These are phyloP conservation scores for Blastobotrys mokoenaii DNA, from an alignment of 805 yeast genomes.

Conservation along the genomic window DNA sequence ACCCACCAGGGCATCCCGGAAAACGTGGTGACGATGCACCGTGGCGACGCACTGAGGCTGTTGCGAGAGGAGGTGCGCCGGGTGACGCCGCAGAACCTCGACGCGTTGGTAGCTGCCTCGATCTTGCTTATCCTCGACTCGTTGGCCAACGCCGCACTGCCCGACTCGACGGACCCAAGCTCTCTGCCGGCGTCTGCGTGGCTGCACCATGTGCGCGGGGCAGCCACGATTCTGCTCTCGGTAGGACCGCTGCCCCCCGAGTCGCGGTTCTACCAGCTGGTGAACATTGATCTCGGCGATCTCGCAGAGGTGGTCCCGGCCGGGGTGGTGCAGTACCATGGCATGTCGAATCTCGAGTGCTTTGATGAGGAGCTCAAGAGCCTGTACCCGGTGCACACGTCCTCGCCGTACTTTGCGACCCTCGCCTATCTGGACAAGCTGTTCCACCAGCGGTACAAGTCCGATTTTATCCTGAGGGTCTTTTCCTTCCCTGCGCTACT, in stretches of 20 bases:
- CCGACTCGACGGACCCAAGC: constrained; percentile 34
- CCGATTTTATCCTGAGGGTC: constrained; percentile 77
- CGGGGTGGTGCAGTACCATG: constrained; percentile 5
- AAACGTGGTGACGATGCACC: constrained; percentile 35
- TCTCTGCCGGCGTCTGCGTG: constrained; percentile 89
- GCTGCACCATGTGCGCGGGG: constrained; percentile 96
- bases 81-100: constrained; percentile 69
- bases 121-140: constrained; percentile 87
- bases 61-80: constrained; percentile 80
- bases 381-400: constrained; percentile 73
- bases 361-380: constrained; percentile 82
- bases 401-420: constrained; percentile 82
- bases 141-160: constrained; percentile 67
- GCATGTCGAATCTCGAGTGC: constrained; percentile 36
- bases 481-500: constrained; percentile 90
- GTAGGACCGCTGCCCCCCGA: constrained; percentile 84
- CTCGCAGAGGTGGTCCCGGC: constrained; percentile 47
- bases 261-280: constrained; percentile 57
- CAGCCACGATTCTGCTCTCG: constrained; percentile 89
- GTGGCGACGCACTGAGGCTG: constrained; percentile 77
- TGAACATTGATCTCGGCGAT: constrained; percentile 85
- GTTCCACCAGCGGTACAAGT: constrained; percentile 66
- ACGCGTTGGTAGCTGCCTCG: constrained; percentile 89
- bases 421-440: constrained; percentile 78
- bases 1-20: constrained; percentile 57